A percentile compares a stretch with the other conserved stretches of the same genome.
Conservation (phyloP, 371 early-diverging fungal genomes). For the Rhizopus arrhizus region DNA sequence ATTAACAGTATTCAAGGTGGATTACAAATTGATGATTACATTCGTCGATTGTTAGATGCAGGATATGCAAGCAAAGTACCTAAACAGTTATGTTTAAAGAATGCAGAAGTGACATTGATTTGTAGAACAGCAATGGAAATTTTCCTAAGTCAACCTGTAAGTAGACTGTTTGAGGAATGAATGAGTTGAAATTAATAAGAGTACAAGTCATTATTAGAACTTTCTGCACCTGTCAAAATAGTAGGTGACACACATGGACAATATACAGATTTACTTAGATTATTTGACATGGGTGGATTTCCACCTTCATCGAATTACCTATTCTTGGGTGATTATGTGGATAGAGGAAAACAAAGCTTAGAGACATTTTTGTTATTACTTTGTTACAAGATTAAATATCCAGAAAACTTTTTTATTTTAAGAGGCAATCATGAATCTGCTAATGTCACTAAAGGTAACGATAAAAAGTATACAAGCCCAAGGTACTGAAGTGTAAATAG, state of each 20-base stretch:
- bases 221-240: slow-evolving; percentile 96
- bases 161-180: neutral
- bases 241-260: slow-evolving; percentile 97
- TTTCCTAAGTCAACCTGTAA: slow-evolving; percentile 86
- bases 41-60: slow-evolving; percentile 75
- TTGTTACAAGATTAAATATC: slow-evolving; percentile 97
- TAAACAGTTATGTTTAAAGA: slow-evolving; percentile 77
- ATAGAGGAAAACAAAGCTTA: slow-evolving; percentile 95
- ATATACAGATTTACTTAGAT: slow-evolving; percentile 83
- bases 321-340: slow-evolving; percentile 99
- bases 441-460: slow-evolving; percentile 86
- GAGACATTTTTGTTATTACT: slow-evolving; percentile 95
- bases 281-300: slow-evolving; percentile 93
- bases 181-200: neutral
- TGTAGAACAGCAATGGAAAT: slow-evolving; percentile 89
- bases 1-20: slow-evolving; percentile 30
- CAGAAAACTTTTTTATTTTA: slow-evolving; percentile 95
- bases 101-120: slow-evolving; percentile 85
- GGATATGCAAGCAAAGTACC: slow-evolving; percentile 75
- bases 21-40: slow-evolving; percentile 80
- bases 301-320: slow-evolving; percentile 91
- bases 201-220: slow-evolving; percentile 79
- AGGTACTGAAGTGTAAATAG: slow-evolving; percentile 15
- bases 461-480: slow-evolving; percentile 10
- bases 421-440: slow-evolving; percentile 99